Evolutionary conservation across 176 grass and related monocot species (phyloP).

Genomic region (Eleusine coracana): DNA sequence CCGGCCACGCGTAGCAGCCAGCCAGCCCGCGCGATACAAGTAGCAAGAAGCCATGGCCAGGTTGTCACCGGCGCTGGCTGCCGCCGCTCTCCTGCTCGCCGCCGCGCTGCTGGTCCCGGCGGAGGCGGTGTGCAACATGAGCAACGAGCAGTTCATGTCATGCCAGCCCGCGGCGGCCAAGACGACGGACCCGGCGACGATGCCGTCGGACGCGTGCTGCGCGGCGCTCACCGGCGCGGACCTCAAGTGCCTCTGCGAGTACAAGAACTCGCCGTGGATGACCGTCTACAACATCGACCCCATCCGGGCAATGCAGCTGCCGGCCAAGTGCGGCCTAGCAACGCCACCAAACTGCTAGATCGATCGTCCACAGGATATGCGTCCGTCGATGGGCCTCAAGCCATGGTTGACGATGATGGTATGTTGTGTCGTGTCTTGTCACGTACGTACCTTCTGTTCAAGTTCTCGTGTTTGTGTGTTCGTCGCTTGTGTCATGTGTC

Average conservation of each 20-base stretch:
- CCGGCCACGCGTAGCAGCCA: background rate
- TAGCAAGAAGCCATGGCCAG: background rate
- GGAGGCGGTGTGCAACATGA: constrained; percentile 60
- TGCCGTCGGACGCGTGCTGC: constrained; percentile 53
- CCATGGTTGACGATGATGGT: too few relatives aligned
- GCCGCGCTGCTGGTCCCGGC: background rate
- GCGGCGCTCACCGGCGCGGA: constrained; percentile 45
- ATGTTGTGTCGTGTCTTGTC: too few relatives aligned
- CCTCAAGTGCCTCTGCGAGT: constrained; percentile 61
- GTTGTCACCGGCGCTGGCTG: background rate
- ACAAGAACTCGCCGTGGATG: constrained; percentile 58
- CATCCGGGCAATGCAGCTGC: constrained; percentile 59
- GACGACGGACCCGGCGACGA: constrained; percentile 37
- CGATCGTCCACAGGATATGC: background rate
- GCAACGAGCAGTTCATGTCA: constrained; percentile 40
- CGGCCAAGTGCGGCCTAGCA: constrained; percentile 53
- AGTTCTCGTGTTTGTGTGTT: too few relatives aligned
- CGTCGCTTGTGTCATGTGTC: too few relatives aligned
- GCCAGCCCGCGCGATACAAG: background rate
- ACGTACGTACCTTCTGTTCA: too few relatives aligned
- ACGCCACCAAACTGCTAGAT: constrained; percentile 39
- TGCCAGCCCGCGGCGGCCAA: constrained; percentile 64
- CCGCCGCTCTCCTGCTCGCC: background rate
- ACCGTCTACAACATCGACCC: constrained; percentile 66
- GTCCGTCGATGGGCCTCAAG: background rate